Conservation (phyloP, 805 yeast species). For the Sugiyamaella boreocaroliniensis region DNA sequence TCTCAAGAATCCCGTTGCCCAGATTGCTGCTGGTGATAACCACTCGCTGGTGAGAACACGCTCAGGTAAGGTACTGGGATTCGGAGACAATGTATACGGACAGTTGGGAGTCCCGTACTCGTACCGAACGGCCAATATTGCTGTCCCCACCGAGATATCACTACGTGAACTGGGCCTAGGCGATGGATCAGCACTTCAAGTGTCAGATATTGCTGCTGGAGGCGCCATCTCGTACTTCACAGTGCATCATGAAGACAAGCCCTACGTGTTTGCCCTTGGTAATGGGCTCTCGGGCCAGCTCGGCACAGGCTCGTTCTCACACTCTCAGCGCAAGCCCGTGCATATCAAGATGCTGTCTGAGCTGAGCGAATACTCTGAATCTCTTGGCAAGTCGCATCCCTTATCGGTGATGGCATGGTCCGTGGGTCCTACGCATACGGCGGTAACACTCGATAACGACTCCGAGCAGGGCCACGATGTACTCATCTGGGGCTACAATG, state of each 20-base stretch:
- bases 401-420: slow-evolving; percentile 48
- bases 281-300: slow-evolving; percentile 80
- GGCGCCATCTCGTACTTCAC: slow-evolving; percentile 55
- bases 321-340: slow-evolving; percentile 63
- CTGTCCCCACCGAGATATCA: slow-evolving; percentile 58
- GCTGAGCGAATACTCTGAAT: slow-evolving; percentile 52
- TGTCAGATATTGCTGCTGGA: slow-evolving; percentile 53
- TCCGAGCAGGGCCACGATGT: slow-evolving; percentile 39
- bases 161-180: slow-evolving; percentile 36
- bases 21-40: slow-evolving; percentile 65
- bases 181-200: slow-evolving; percentile 37
- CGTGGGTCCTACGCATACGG: slow-evolving; percentile 56
- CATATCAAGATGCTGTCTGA: slow-evolving; percentile 44
- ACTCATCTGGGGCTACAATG: slow-evolving; percentile 78
- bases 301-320: slow-evolving; percentile 71
- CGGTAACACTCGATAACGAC: slow-evolving; percentile 14
- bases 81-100: slow-evolving; percentile 84
- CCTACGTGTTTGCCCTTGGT: slow-evolving; percentile 59
- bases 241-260: slow-evolving; percentile 21
- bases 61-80: slow-evolving; percentile 67
- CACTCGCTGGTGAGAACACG: slow-evolving; percentile 68
- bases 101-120: slow-evolving; percentile 69
- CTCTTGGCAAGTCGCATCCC: slow-evolving; percentile 33
- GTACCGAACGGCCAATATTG: slow-evolving; percentile 57
- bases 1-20: slow-evolving; percentile 45